Evolutionary conservation across 148 eudicot species (phyloP).

Genomic region (Rhododendron henanense): DNA sequence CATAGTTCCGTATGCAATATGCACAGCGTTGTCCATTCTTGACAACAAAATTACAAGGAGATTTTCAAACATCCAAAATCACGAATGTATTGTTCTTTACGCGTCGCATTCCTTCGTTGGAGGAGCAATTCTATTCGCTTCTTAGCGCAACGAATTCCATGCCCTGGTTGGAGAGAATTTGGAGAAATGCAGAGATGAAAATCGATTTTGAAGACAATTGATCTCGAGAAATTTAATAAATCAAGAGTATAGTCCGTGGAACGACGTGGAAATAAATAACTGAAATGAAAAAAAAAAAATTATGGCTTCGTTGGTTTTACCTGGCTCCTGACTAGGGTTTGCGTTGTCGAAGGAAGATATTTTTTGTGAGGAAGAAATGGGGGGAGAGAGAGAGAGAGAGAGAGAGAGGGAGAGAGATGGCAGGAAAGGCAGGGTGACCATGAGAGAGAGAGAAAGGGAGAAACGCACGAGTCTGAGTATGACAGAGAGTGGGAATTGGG

Average conservation of each 20-base stretch:
- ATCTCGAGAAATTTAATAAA: not conserved
- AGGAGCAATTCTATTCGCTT: not conserved
- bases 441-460: not conserved
- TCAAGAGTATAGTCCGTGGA: not conserved
- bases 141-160: not conserved
- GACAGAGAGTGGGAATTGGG: not conserved
- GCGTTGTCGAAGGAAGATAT: not conserved
- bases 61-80: not conserved
- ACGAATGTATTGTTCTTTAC: not conserved
- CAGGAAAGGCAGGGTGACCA: not conserved
- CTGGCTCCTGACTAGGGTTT: slow-evolving; percentile 12
- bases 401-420: not conserved
- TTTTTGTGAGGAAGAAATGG: not conserved
- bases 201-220: not conserved
- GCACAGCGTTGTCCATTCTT: not conserved
- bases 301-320: slow-evolving; percentile 4
- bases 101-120: not conserved
- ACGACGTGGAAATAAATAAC: not conserved
- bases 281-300: not conserved
- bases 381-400: not conserved
- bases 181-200: not conserved
- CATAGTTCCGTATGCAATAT: not conserved
- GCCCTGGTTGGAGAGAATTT: not conserved
- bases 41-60: not conserved
- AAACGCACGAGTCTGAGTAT: not conserved